Base-by-base conservation (phyloP, 2,329 filamentous ascomycete genomes). In the Monilinia laxa region DNA sequence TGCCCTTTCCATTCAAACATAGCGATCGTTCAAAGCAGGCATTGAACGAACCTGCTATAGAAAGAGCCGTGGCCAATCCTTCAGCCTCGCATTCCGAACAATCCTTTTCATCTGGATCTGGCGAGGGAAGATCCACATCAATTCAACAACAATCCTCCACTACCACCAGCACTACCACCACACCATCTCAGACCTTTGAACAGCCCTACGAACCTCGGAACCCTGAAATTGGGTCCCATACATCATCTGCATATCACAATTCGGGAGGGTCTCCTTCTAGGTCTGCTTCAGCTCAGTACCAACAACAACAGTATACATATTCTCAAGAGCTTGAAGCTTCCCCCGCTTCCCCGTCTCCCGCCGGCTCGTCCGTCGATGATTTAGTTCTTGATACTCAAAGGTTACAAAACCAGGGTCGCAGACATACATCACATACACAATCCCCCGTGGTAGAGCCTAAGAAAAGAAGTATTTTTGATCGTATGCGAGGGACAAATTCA, bases 21-120 rank as follows among this genome's bases (percentile, higher is more conserved):
- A 75, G 69, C 68, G 76, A 76, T 73, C 74, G 75, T 71, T 76
- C 75, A 67, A 75, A 73, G 69, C 73, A 73, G 71, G 71, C 71
- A 67, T 71, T 76, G 73, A 71, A 71, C 69, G 74, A 76, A 63
- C 45, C 56, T 66, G 64, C 64, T 54, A 66, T 66, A 62, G 64
- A 66, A 66, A 66, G 42, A 65, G 66, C 49, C 60, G 64, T 47
- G 57, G 65, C 62, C 47, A 62, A 51, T 66, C 66, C 53, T 60
- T 62, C 68, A 68, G 64, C 64, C 64, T 66, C 64, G 47, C 64
- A 51, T 23, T 51, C 58, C 18, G 28, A 66, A 42, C 56, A 66
- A 62, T 66, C 64, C 64, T 68, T 68, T 40, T 63, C 60, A 25
- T 67, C 64, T 54, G 63, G 45, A 53, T 65, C 62, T 35, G 66